phyloP scores from a whole-genome alignment of 768 basidiomycete genomes.

The Podaxis sp. region DNA sequence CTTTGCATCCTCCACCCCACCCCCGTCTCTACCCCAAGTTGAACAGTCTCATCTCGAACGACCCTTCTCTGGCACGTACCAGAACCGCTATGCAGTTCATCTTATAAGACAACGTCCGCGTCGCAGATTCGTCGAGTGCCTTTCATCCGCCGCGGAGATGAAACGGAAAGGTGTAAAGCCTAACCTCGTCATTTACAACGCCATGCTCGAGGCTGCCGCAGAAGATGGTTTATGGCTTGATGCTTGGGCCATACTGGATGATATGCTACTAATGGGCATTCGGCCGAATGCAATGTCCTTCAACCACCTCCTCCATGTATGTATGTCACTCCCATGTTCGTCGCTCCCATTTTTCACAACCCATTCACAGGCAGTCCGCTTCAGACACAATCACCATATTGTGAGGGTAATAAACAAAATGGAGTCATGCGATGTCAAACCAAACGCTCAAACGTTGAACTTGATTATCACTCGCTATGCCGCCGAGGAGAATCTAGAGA shows the following conservation, averaged over 20 bases:
- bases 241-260: conserved; percentile 66
- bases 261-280: conserved; percentile 58
- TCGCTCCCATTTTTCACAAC: not conserved
- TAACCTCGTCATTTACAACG: conserved; percentile 54
- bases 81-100: conserved; percentile 13
- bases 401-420: conserved; percentile 58
- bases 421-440: conserved; percentile 45
- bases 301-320: conserved; percentile 61
- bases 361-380: conserved; percentile 44
- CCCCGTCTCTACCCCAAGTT: not conserved
- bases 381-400: conserved; percentile 36
- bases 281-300: conserved; percentile 51
- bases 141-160: conserved; percentile 55
- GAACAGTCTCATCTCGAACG: not conserved
- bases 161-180: conserved; percentile 55
- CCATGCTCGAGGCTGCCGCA: conserved; percentile 51
- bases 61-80: conserved; percentile 3
- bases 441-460: conserved; percentile 55
- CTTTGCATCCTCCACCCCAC: not conserved
- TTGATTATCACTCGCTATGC: conserved; percentile 50
- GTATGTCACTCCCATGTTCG: conserved; percentile 14
- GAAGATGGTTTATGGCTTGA: conserved; percentile 44
- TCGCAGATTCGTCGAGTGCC: conserved; percentile 32
- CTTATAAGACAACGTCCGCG: not conserved
- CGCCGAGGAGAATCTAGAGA: conserved; percentile 56